Evolutionary conservation across 345 rosid species (phyloP), one percentile per base, ranked within the genome.

Genomic region (Hibiscus syriacus): DNA sequence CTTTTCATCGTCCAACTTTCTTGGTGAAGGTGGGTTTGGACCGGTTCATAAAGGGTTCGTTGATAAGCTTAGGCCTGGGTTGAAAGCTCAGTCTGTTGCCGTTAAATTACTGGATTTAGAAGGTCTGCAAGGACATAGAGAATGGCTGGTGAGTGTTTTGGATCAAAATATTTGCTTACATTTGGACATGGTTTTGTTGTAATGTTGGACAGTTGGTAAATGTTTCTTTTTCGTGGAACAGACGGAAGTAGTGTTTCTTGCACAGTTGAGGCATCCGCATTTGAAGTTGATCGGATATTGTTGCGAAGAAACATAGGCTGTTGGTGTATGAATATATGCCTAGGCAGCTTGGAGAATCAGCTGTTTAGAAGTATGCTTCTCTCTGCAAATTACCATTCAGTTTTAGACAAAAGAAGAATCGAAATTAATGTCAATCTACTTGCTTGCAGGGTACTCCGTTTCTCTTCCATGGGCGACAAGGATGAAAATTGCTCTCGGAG

Each of bases 11-110:
- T 75, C 81, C 8, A 92, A 85, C 72, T 88, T 92, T 55, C 70
- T 92, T 0, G 98, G 98, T 0, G 95, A 88, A 76, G 98, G 98
- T 29, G 98, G 98, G 70, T 92, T 92, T 22, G 98, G 98, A 41
- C 91, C 84, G 0, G 98, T 92, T 41, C 90, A 92, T 23, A 92
- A 92, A 46, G 98, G 96, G 0, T 92, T 92, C 75, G 70, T 92
- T 62, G 98, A 92, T 50, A 87, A 86, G 78, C 87, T 92, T 49
- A 80, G 90, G 53, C 91, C 86, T 26, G 92, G 98, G 39, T 80
- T 92, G 72, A 81, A 84, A 71, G 91, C 95, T 32, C 96, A 88
- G 71, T 88, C 98, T 12, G 98, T 92, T 0, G 98, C 98, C 4
- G 96, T 92, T 20, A 92, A 92, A 84, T 78, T 78, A 11, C 69